Percentiles rank a stretch among this genome's conserved stretches.
Evolutionary conservation across 768 basidiomycete species (phyloP).

Genomic region (Psilocybe subaeruginosa): DNA sequence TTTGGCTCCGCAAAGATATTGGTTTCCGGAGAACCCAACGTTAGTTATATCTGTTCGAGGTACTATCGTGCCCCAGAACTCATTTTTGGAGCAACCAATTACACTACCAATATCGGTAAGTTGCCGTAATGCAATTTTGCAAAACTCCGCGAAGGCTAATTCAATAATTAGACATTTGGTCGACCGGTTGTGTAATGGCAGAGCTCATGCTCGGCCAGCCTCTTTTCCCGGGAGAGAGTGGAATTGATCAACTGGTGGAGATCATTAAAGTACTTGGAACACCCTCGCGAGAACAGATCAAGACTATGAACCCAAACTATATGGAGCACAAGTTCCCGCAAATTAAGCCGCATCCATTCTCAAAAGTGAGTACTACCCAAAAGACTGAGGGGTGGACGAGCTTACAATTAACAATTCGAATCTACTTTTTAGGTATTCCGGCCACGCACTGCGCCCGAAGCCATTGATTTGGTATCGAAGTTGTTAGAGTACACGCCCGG

Average conservation of each 20-base stretch:
- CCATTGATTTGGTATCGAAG: conserved; percentile 94
- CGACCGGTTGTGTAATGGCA: conserved; percentile 99
- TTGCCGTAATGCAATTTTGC: conserved; percentile 19
- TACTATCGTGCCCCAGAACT: conserved; percentile 99
- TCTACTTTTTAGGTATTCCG: conserved; percentile 79
- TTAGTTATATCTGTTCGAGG: conserved; percentile 99
- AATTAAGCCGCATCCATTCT: conserved; percentile 99
- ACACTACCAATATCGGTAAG: conserved; percentile 98
- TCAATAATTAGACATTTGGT: conserved; percentile 85
- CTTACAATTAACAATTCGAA: background rate
- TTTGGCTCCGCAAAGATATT: conserved; percentile 99
- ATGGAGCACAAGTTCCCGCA: conserved; percentile 99
- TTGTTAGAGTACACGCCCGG: conserved; percentile 98
- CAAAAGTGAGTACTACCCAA: conserved; percentile 64
- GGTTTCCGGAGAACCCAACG: conserved; percentile 97
- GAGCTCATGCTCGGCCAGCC: conserved; percentile 99
- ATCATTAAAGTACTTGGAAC: conserved; percentile 99
- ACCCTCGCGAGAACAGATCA: conserved; percentile 98
- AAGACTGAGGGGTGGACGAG: background rate
- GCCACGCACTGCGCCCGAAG: conserved; percentile 93
- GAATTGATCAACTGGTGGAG: conserved; percentile 98
- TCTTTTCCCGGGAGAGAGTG: conserved; percentile 97
- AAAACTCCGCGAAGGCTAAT: conserved; percentile 12
- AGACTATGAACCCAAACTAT: conserved; percentile 99
- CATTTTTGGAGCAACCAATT: conserved; percentile 99